phyloP scores from a whole-genome alignment of 2,329 filamentous ascomycete genomes.

The Zalaria sp. region DNA sequence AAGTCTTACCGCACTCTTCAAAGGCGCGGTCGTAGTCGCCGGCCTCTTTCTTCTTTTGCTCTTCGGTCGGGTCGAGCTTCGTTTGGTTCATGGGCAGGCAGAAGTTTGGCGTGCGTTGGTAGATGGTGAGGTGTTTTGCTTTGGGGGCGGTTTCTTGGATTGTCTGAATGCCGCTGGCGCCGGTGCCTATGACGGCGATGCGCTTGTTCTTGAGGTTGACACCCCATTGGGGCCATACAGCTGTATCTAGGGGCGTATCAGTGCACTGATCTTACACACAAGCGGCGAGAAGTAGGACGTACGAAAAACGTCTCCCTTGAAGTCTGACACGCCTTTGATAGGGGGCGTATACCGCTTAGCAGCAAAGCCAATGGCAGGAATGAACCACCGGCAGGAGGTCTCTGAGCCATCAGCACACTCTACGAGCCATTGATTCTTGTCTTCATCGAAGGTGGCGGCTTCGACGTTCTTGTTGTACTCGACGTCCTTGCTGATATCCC shows the following conservation, averaged over 20 bases:
- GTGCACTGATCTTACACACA: conserved; percentile 46
- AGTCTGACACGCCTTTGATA: conserved; percentile 45
- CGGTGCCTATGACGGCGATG: conserved; percentile 50
- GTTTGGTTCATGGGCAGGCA: conserved; percentile 46
- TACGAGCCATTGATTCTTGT: conserved; percentile 34
- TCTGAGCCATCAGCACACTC: conserved; percentile 37
- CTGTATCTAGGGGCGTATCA: conserved; percentile 18
- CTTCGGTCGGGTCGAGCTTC: conserved; percentile 24
- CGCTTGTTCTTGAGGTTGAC: conserved; percentile 45
- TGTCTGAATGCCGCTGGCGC: conserved; percentile 50
- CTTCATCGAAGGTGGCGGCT: conserved; percentile 36
- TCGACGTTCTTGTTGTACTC: conserved; percentile 43
- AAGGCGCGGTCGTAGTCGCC: conserved; percentile 20
- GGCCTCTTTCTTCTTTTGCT: conserved; percentile 34
- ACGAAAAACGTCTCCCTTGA: conserved; percentile 42
- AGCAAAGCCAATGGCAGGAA: conserved; percentile 43
- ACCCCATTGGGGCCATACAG: conserved; percentile 37
- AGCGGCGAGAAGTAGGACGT: conserved; percentile 40
- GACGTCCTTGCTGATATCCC: conserved; percentile 42
- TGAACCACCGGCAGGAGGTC: conserved; percentile 36
- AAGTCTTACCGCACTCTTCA: conserved; percentile 19
- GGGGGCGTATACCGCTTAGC: conserved; percentile 48
- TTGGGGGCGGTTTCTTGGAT: conserved; percentile 44
- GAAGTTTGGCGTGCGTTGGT: conserved; percentile 42
- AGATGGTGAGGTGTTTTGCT: conserved; percentile 29